phyloP scores from a whole-genome alignment of 2,329 filamentous ascomycete genomes.

The Monosporascus cannonballus region DNA sequence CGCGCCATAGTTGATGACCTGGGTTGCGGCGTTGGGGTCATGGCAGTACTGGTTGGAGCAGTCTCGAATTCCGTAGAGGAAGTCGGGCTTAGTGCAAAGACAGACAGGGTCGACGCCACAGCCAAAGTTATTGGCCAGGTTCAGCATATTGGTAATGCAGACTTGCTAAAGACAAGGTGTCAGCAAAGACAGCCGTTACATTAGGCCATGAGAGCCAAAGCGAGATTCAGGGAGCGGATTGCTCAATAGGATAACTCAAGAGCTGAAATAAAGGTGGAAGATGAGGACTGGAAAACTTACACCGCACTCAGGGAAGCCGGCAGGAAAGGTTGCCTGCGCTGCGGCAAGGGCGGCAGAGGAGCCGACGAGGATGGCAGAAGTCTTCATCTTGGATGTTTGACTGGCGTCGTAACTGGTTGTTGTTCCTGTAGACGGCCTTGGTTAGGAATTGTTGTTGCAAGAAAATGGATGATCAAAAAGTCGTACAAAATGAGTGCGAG shows the following conservation, averaged over 20 bases:
- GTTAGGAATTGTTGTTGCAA: slow-evolving; percentile 27
- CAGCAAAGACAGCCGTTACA: not conserved
- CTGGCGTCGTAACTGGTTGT: not conserved
- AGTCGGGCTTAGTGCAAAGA: slow-evolving; percentile 35
- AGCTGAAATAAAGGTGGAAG: not conserved
- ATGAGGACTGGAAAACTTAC: slow-evolving; percentile 35
- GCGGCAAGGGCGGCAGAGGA: slow-evolving; percentile 33
- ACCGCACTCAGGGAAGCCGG: slow-evolving; percentile 43
- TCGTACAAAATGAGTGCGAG: slow-evolving; percentile 21
- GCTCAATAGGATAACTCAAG: too few relatives aligned
- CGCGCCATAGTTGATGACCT: slow-evolving; percentile 21
- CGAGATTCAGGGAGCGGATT: not conserved
- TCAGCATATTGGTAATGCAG: slow-evolving; percentile 48
- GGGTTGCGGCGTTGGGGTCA: slow-evolving; percentile 8
- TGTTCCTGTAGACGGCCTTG: slow-evolving; percentile 10
- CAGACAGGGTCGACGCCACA: slow-evolving; percentile 35
- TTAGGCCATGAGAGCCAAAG: not conserved
- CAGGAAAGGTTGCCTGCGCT: slow-evolving; percentile 33
- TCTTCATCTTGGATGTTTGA: slow-evolving; percentile 42
- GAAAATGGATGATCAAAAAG: slow-evolving; percentile 28
- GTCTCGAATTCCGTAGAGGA: slow-evolving; percentile 33
- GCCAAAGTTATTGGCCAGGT: slow-evolving; percentile 36
- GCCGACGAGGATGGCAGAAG: slow-evolving; percentile 35
- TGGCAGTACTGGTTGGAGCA: slow-evolving; percentile 22
- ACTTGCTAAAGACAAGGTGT: slow-evolving; percentile 29